Percentiles rank a stretch among this genome's conserved stretches.
These are phyloP conservation scores for Dactylellina leptospora DNA, from an alignment of 2,329 filamentous ascomycete genomes.

Conservation along the genomic window DNA sequence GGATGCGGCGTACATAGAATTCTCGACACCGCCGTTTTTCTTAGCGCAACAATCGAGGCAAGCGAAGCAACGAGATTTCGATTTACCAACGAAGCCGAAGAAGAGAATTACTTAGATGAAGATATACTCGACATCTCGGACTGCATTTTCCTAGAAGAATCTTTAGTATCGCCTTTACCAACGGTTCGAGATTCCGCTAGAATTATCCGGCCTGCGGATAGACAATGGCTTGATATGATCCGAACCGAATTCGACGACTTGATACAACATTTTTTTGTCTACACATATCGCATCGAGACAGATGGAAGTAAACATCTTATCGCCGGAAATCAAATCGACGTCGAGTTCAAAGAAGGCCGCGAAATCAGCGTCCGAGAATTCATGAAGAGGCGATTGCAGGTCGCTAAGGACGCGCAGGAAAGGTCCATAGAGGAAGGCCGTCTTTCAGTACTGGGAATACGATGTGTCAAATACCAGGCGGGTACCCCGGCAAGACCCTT, in stretches of 20 bases:
- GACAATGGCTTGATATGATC: slow-evolving; percentile 4
- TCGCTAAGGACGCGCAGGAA: not conserved
- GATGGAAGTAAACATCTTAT: not conserved
- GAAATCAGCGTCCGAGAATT: not conserved
- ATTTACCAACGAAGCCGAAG: not conserved
- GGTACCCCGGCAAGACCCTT: too few relatives aligned
- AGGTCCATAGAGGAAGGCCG: not conserved
- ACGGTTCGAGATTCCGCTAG: not conserved
- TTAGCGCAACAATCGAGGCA: not conserved
- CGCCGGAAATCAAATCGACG: not conserved
- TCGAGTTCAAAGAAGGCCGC: not conserved
- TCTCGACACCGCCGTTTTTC: not conserved
- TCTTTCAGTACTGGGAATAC: not conserved
- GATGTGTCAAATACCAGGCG: slow-evolving; percentile 6
- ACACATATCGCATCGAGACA: not conserved
- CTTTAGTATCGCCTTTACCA: slow-evolving; percentile 1
- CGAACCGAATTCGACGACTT: not conserved
- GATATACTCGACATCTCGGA: slow-evolving; percentile 3
- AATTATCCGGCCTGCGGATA: not conserved
- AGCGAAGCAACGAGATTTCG: not conserved
- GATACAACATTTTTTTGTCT: not conserved
- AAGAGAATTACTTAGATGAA: not conserved
- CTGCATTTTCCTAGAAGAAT: slow-evolving; percentile 21
- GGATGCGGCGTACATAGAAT: not conserved
- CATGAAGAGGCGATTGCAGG: not conserved